Evolutionary conservation across 1,139 yeast species (phyloP).

Genomic region (Magnusiomyces ingens): DNA sequence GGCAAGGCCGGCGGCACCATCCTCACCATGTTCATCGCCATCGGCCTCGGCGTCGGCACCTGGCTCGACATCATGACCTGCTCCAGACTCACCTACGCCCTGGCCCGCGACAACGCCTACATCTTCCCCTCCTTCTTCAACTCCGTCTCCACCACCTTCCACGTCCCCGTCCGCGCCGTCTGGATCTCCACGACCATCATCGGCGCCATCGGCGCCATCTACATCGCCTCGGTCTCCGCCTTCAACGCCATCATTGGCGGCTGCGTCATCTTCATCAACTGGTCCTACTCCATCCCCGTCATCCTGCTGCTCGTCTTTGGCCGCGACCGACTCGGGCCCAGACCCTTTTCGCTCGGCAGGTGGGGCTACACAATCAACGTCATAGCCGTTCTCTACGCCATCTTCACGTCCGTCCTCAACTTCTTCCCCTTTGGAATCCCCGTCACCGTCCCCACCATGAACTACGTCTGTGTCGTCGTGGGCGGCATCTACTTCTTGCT

Average conservation of each 20-base stretch:
- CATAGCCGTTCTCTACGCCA: conserved; percentile 53
- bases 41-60: conserved; percentile 17
- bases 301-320: conserved; percentile 49
- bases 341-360: conserved; percentile 58
- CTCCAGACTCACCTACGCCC: conserved; percentile 70
- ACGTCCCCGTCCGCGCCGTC: conserved; percentile 67
- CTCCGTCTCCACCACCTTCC: conserved; percentile 51
- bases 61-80: conserved; percentile 62
- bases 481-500: conserved; percentile 17
- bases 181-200: conserved; percentile 61
- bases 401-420: conserved; percentile 50
- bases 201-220: conserved; percentile 53
- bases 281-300: conserved; percentile 74
- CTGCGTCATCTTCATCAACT: conserved; percentile 65
- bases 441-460: conserved; percentile 57
- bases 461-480: conserved; percentile 56
- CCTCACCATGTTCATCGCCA: conserved; percentile 15
- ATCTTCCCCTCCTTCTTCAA: conserved; percentile 55
- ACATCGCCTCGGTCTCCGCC: conserved; percentile 59
- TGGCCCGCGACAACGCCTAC: conserved; percentile 77
- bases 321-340: conserved; percentile 57
- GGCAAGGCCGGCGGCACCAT: conserved; percentile 16
- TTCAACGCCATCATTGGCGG: conserved; percentile 81
- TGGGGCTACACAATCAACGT: conserved; percentile 61
- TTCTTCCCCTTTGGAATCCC: conserved; percentile 71